These are phyloP conservation scores for Podospora pseudoanserina DNA, from an alignment of 495 filamentous ascomycete genomes.

Conservation along the genomic window DNA sequence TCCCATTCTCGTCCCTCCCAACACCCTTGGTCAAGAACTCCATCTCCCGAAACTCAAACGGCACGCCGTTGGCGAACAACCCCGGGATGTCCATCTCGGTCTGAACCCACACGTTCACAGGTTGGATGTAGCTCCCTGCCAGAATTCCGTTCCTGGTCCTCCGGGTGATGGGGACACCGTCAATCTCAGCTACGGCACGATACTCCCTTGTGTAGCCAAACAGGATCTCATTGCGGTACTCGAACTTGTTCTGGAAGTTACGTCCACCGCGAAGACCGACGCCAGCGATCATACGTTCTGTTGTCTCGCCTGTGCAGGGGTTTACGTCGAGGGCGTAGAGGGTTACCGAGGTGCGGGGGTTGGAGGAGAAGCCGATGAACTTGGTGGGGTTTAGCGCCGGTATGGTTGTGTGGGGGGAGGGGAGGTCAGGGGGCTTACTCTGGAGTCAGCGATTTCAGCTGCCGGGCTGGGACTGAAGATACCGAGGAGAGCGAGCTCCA, in stretches of 20 bases:
- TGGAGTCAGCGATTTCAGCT: constrained; percentile 29
- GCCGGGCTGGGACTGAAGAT: constrained; percentile 24
- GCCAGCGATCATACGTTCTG: constrained; percentile 16
- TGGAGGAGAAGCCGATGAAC: constrained; percentile 13
- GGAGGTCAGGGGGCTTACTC: neutral
- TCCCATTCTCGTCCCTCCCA: neutral
- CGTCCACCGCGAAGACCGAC: constrained; percentile 6
- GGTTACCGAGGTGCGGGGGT: neutral
- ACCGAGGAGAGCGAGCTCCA: constrained; percentile 34
- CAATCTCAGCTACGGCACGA: neutral
- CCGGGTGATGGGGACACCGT: constrained; percentile 10
- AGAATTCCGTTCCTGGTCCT: constrained; percentile 33
- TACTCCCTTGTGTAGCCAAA: constrained; percentile 35
- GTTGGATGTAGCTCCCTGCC: constrained; percentile 35
- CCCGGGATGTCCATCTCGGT: neutral
- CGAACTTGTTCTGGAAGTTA: constrained; percentile 11
- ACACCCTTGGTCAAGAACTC: constrained; percentile 2
- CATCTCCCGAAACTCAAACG: constrained; percentile 7
- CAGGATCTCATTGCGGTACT: constrained; percentile 12
- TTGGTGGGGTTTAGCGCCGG: too few species aligned
- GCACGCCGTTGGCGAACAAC: neutral
- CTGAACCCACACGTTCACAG: constrained; percentile 33
- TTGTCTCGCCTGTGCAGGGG: constrained; percentile 35
- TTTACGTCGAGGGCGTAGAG: constrained; percentile 34
- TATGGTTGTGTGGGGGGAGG: too few species aligned